phyloP scores from a whole-genome alignment of 257 asterid genomes.

The Petunia secreta region DNA sequence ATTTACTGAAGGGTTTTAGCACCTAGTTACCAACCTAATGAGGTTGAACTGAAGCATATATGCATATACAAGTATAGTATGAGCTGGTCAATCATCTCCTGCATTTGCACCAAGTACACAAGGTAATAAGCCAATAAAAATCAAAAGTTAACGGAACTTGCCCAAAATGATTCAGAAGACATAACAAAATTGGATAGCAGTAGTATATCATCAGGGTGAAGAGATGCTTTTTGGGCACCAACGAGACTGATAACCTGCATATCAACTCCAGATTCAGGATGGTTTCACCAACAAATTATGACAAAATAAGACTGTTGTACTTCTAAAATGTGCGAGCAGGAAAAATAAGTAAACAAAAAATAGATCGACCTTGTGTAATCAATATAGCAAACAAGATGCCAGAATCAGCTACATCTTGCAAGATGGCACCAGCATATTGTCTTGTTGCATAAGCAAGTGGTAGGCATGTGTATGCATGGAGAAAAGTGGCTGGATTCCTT shows the following conservation, averaged over 20 bases:
- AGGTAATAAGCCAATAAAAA: not conserved
- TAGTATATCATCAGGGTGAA: constrained; percentile 90
- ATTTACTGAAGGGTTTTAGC: not conserved
- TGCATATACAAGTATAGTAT: not conserved
- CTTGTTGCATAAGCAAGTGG: constrained; percentile 87
- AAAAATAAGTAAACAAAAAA: constrained; percentile 20
- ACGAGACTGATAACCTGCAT: constrained; percentile 93
- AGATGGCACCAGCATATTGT: constrained; percentile 88
- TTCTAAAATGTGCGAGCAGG: not conserved
- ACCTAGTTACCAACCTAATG: not conserved
- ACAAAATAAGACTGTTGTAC: not conserved
- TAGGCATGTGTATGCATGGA: constrained; percentile 92
- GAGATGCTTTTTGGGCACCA: constrained; percentile 88
- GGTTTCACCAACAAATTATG: constrained; percentile 6
- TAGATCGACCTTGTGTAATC: constrained; percentile 77
- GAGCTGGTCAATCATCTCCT: not conserved
- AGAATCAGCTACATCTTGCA: constrained; percentile 89
- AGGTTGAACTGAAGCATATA: not conserved
- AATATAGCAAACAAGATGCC: constrained; percentile 85
- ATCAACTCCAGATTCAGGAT: constrained; percentile 29
- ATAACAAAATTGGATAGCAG: constrained; percentile 82
- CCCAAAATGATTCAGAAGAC: constrained; percentile 94
- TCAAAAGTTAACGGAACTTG: constrained; percentile 30
- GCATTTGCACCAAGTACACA: not conserved
- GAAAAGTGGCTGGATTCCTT: constrained; percentile 95